Evolutionary conservation across 2,329 filamentous ascomycete species (phyloP).

Genomic region (Hysterium pulicare): DNA sequence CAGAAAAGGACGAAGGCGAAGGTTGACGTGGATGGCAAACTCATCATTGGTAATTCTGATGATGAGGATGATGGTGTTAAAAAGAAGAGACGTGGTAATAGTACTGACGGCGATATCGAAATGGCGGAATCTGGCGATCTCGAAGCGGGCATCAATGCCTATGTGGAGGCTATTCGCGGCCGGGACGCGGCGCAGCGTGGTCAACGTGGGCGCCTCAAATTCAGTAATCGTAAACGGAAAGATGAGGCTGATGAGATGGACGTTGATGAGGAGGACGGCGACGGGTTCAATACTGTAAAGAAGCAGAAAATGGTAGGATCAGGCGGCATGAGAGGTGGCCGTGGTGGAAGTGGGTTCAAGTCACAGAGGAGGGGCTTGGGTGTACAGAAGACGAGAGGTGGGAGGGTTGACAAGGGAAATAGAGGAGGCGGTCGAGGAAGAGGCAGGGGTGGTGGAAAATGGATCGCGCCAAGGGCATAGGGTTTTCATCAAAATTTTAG

Average conservation of each 20-base stretch:
- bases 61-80: conserved; percentile 34
- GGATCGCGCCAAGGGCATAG: conserved; percentile 1
- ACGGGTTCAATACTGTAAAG: conserved; percentile 28
- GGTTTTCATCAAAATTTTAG: too few relatives aligned
- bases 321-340: conserved; percentile 4
- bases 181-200: conserved; percentile 57
- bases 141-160: conserved; percentile 57
- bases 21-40: conserved; percentile 71
- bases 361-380: conserved; percentile 36
- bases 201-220: conserved; percentile 59
- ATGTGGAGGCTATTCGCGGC: conserved; percentile 59
- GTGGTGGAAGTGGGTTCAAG: conserved; percentile 12
- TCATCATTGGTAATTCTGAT: conserved; percentile 63
- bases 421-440: conserved; percentile 5
- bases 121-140: conserved; percentile 54
- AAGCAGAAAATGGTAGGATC: conserved; percentile 35
- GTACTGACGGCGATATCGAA: conserved; percentile 46
- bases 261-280: conserved; percentile 43
- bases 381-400: conserved; percentile 32
- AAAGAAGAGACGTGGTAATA: conserved; percentile 10
- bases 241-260: conserved; percentile 45
- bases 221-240: conserved; percentile 49
- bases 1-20: conserved; percentile 42
- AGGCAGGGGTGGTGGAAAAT: not conserved
- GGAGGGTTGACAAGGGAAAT: conserved; percentile 6